phyloP scores from a whole-genome alignment of 225 moss, liverwort and hornwort species.

The Polytrichum commune region DNA sequence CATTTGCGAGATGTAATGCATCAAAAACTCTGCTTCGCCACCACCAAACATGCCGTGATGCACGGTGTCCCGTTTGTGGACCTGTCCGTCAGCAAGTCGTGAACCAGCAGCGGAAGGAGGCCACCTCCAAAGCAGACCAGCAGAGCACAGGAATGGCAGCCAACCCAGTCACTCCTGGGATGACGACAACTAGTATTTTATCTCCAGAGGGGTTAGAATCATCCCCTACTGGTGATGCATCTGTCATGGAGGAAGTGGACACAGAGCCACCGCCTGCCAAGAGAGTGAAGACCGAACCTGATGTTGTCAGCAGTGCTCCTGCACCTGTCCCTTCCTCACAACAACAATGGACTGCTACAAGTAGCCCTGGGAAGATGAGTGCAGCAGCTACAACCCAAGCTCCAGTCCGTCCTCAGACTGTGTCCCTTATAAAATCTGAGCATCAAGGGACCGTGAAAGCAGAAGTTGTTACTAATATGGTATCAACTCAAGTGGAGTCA shows the following conservation, averaged over 20 bases:
- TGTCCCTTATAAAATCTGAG: slow-evolving; percentile 36
- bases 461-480: slow-evolving; percentile 28
- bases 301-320: slow-evolving; percentile 25
- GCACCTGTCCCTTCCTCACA: slow-evolving; percentile 35
- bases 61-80: slow-evolving; percentile 93
- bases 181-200: slow-evolving; percentile 29
- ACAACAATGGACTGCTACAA: slow-evolving; percentile 6
- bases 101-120: slow-evolving; percentile 68
- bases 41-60: slow-evolving; percentile 81
- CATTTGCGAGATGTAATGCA: slow-evolving; percentile 86
- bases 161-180: slow-evolving; percentile 35
- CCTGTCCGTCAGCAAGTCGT: slow-evolving; percentile 86
- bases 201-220: slow-evolving; percentile 51
- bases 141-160: slow-evolving; percentile 38
- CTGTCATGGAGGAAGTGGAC: slow-evolving; percentile 53
- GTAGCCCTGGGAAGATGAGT: slow-evolving; percentile 35
- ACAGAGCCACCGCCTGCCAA: slow-evolving; percentile 75
- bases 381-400: slow-evolving; percentile 27
- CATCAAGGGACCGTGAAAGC: slow-evolving; percentile 35
- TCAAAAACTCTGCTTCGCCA: slow-evolving; percentile 91
- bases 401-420: slow-evolving; percentile 29
- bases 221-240: slow-evolving; percentile 33
- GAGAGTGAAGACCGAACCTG: slow-evolving; percentile 64
- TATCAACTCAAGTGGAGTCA: slow-evolving; percentile 39
- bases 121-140: slow-evolving; percentile 35